phyloP scores from a whole-genome alignment of 129 eudicot species.

The Saposhnikovia divaricata region DNA sequence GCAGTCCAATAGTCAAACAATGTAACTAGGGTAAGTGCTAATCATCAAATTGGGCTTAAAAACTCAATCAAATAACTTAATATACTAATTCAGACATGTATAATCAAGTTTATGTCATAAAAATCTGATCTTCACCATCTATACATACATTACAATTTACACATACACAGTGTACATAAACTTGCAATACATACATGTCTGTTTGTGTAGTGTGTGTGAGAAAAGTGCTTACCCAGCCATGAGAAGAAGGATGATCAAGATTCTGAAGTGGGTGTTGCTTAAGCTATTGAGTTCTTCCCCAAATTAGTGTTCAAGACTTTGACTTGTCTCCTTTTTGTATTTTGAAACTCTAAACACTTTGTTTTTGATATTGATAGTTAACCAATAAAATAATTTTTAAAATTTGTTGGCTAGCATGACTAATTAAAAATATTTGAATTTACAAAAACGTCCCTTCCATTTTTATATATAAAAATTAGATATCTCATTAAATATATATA shows the following conservation, averaged over 20 bases:
- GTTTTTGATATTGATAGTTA: no score
- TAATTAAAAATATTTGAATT: no score
- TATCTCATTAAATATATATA: no score
- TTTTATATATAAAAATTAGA: no score
- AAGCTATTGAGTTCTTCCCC: neutral
- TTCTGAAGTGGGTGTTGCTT: neutral
- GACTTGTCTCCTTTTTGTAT: neutral
- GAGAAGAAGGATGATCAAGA: neutral
- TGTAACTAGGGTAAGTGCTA: neutral
- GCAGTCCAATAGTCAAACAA: neutral
- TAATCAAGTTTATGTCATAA: neutral
- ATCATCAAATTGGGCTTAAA: neutral
- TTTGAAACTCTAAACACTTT: neutral
- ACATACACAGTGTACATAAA: neutral
- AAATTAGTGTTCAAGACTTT: neutral
- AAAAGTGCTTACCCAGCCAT: constrained; percentile 1
- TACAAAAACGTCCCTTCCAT: no score
- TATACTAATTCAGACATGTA: neutral
- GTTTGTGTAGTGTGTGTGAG: neutral
- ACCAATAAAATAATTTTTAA: no score
- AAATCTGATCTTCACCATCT: neutral
- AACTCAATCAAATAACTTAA: neutral
- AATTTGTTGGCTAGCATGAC: no score
- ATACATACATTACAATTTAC: neutral
- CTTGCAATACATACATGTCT: neutral